Conservation (phyloP, 2,329 filamentous ascomycete species). For the Xylaria sp. region DNA sequence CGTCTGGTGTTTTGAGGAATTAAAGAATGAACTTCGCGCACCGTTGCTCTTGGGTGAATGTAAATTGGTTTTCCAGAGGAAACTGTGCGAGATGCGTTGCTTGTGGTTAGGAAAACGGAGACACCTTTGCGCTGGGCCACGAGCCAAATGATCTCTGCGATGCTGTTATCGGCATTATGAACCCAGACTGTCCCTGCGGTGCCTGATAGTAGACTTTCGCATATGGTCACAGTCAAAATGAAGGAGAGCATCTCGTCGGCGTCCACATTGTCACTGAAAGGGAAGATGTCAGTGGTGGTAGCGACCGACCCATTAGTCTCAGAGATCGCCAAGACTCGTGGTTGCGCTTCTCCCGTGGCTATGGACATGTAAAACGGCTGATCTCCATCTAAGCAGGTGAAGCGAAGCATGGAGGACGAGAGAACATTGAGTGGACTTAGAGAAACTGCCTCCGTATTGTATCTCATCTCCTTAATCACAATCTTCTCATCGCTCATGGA, state of each 20-base stretch:
- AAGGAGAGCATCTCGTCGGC: background rate
- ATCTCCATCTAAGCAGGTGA: background rate
- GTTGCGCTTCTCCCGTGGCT: background rate
- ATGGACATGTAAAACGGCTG: background rate
- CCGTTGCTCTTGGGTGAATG: slow-evolving; percentile 2
- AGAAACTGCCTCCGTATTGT: background rate
- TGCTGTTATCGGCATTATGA: background rate
- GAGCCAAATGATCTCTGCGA: background rate
- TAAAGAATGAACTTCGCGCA: background rate
- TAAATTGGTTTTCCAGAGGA: background rate
- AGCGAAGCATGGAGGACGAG: background rate
- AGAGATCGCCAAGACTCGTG: background rate
- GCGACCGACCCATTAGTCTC: background rate
- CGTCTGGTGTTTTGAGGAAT: background rate
- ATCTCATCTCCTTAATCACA: background rate
- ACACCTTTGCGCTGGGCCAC: background rate
- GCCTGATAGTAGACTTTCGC: background rate
- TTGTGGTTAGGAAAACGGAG: background rate
- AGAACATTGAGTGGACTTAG: background rate
- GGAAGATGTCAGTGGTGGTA: background rate
- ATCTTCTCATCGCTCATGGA: background rate
- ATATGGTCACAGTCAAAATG: background rate
- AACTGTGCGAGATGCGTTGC: background rate
- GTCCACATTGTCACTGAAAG: background rate
- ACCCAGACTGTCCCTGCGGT: slow-evolving; percentile 6